Evolutionary conservation across 2,329 filamentous ascomycete genomes (phyloP).

Genomic region (Hypoxylon sp.): DNA sequence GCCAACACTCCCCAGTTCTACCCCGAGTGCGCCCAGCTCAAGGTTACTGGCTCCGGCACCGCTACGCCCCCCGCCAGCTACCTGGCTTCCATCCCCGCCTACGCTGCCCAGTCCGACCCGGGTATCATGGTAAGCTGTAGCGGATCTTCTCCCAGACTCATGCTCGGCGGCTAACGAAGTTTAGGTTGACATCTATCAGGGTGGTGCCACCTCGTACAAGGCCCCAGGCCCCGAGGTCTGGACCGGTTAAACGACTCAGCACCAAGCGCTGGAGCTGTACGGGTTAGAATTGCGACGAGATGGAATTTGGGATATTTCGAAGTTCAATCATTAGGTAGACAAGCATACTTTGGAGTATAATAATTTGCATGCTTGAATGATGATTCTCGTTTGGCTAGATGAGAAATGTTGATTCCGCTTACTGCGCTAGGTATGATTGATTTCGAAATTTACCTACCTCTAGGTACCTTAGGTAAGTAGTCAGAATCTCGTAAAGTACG

Average conservation of each 20-base stretch:
- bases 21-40: constrained; percentile 67
- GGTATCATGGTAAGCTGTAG: constrained; percentile 57
- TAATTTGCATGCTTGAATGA: neutral
- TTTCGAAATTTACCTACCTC: no score
- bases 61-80: constrained; percentile 56
- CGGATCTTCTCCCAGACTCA: neutral
- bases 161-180: constrained; percentile 20
- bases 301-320: constrained; percentile 15
- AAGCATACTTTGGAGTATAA: constrained; percentile 18
- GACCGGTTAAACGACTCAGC: constrained; percentile 52
- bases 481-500: no score
- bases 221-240: constrained; percentile 62
- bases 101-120: constrained; percentile 59
- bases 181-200: constrained; percentile 61
- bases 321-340: constrained; percentile 7
- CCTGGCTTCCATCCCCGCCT: constrained; percentile 59
- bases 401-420: no score
- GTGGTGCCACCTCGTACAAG: constrained; percentile 59
- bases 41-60: constrained; percentile 61
- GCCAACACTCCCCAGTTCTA: constrained; percentile 62
- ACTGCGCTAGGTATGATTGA: neutral
- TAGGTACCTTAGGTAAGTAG: no score
- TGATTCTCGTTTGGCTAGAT: neutral
- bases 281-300: constrained; percentile 7
- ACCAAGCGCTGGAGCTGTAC: neutral